phyloP scores from a whole-genome alignment of 129 eudicot genomes.

The Centaurea solstitialis region DNA sequence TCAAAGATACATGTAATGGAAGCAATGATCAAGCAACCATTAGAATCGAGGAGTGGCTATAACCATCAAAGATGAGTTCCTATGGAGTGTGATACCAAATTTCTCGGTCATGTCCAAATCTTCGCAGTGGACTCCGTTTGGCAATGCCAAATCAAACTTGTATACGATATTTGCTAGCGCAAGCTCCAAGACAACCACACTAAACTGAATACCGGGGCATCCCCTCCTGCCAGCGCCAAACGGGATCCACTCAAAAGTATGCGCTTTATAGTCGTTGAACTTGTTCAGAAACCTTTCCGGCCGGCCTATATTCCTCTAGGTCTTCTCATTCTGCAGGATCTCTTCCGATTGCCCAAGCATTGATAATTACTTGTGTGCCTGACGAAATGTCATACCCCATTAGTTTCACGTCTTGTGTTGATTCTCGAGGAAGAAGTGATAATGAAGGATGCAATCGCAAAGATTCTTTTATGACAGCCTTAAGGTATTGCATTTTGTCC shows the following conservation, averaged over 20 bases:
- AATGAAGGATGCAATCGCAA: constrained; percentile 40
- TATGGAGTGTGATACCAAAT: constrained; percentile 25
- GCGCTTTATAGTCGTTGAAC: constrained; percentile 36
- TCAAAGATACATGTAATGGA: too few species aligned
- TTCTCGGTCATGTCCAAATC: constrained; percentile 44
- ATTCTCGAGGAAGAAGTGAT: constrained; percentile 45
- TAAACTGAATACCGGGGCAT: constrained; percentile 56
- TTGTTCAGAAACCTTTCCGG: constrained; percentile 59
- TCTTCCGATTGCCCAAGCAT: constrained; percentile 57
- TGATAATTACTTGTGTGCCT: constrained; percentile 36
- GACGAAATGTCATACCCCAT: constrained; percentile 45
- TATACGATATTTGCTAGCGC: constrained; percentile 43
- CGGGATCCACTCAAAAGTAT: constrained; percentile 43
- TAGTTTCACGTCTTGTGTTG: constrained; percentile 37
- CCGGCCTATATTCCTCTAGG: constrained; percentile 47
- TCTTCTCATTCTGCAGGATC: constrained; percentile 49
- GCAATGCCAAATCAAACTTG: constrained; percentile 38
- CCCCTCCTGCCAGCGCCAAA: constrained; percentile 65
- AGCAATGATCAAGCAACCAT: background rate
- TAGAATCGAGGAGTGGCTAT: background rate
- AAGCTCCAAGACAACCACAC: constrained; percentile 36
- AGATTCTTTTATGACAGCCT: constrained; percentile 53
- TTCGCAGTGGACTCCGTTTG: constrained; percentile 21
- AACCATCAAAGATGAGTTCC: constrained; percentile 28
- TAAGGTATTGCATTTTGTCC: constrained; percentile 49